Evolutionary conservation across 768 basidiomycete species (phyloP).

Genomic region (Zangia roseola): DNA sequence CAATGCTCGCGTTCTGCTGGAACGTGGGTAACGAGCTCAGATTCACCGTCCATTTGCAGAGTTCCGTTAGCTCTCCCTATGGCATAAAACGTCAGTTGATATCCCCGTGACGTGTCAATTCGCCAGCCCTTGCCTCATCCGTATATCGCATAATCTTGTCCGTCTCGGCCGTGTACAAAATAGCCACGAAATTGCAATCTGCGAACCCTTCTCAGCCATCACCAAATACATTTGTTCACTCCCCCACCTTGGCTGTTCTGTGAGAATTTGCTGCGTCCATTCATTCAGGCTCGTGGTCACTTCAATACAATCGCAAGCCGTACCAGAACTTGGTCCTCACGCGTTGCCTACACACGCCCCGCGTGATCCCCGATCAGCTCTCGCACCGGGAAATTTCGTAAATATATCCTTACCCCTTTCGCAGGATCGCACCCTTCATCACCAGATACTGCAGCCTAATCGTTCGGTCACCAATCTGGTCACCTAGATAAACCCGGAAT

Average conservation of each 20-base stretch:
- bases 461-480: slow-evolving; percentile 14
- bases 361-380: slow-evolving; percentile 11
- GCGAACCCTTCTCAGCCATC: slow-evolving; percentile 1
- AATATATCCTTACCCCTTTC: slow-evolving; percentile 68
- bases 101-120: slow-evolving; percentile 13
- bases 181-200: slow-evolving; percentile 83
- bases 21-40: slow-evolving; percentile 76
- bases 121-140: slow-evolving; percentile 53
- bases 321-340: slow-evolving; percentile 83
- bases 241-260: slow-evolving; percentile 49
- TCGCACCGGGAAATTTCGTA: slow-evolving; percentile 12
- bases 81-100: slow-evolving; percentile 24
- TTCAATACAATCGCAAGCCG: slow-evolving; percentile 21
- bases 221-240: background rate
- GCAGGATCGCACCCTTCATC: slow-evolving; percentile 80
- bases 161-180: slow-evolving; percentile 74
- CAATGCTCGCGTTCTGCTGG: slow-evolving; percentile 62
- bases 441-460: slow-evolving; percentile 83
- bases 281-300: slow-evolving; percentile 8
- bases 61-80: slow-evolving; percentile 65
- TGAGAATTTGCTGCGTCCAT: slow-evolving; percentile 63
- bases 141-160: slow-evolving; percentile 79
- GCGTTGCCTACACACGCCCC: slow-evolving; percentile 55
- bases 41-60: slow-evolving; percentile 89
- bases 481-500: slow-evolving; percentile 8